Conservation (phyloP, 75 land plant species). For the Pinus albicaulis region DNA sequence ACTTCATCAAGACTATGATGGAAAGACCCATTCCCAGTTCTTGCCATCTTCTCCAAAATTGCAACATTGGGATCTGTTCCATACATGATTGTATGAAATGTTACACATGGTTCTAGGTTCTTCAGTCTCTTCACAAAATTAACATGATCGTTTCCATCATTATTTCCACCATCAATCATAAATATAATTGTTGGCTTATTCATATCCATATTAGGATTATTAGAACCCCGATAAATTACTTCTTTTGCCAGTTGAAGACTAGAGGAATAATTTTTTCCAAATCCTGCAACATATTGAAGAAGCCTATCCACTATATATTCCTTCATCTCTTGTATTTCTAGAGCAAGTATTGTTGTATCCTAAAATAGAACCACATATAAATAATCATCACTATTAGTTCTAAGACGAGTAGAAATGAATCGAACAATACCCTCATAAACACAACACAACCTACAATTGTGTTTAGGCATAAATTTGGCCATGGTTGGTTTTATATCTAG, state of each 20-base stretch:
- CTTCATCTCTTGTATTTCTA: constrained; percentile 4
- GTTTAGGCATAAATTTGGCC: background rate
- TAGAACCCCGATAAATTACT: background rate
- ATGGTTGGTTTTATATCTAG: constrained; percentile 7
- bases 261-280: constrained; percentile 13
- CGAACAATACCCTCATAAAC: constrained; percentile 24
- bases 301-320: constrained; percentile 12
- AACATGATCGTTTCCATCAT: constrained; percentile 10
- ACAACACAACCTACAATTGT: constrained; percentile 13
- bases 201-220: background rate
- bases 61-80: background rate
- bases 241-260: constrained; percentile 9
- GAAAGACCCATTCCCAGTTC: constrained; percentile 15
- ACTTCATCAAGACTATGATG: constrained; percentile 24
- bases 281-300: background rate
- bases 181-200: constrained; percentile 24
- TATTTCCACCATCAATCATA: constrained; percentile 29
- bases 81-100: constrained; percentile 29
- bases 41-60: constrained; percentile 18
- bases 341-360: background rate
- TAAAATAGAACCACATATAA: constrained; percentile 25
- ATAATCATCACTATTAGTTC: background rate
- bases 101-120: constrained; percentile 1
- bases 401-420: constrained; percentile 4
- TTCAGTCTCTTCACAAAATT: constrained; percentile 8